Percentiles rank a stretch among this genome's conserved stretches.
phyloP scores from a whole-genome alignment of 2,329 filamentous ascomycete genomes.

The Grosmannia clavigera region DNA sequence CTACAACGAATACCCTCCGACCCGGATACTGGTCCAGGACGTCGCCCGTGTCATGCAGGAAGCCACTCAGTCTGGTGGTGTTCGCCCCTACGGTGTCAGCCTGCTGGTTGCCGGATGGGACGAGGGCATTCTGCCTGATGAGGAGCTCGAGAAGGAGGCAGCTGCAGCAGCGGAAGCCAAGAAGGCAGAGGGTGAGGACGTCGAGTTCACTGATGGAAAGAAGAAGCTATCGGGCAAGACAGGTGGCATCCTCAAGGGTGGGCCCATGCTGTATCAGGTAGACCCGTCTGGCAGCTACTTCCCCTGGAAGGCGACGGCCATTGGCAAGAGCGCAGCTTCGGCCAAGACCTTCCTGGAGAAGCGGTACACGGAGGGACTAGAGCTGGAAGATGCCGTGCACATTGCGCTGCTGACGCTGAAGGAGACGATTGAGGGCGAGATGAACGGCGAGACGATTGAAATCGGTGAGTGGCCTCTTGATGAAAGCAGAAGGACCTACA shows the following conservation, averaged over 20 bases:
- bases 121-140: constrained; percentile 84
- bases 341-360: constrained; percentile 99
- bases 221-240: constrained; percentile 77
- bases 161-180: constrained; percentile 38
- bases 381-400: constrained; percentile 96
- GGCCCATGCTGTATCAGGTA: constrained; percentile 95
- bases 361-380: constrained; percentile 91
- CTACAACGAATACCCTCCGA: constrained; percentile 99
- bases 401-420: constrained; percentile 95
- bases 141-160: constrained; percentile 44
- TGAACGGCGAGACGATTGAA: constrained; percentile 97
- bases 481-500: not conserved
- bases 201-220: constrained; percentile 29
- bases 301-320: constrained; percentile 98
- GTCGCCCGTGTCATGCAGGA: constrained; percentile 98
- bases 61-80: constrained; percentile 94
- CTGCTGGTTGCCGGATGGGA: constrained; percentile 96
- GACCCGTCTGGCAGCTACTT: constrained; percentile 99
- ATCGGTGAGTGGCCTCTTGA: constrained; percentile 53
- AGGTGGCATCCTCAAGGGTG: constrained; percentile 87
- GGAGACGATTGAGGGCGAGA: constrained; percentile 98
- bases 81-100: constrained; percentile 92
- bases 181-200: constrained; percentile 22
- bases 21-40: constrained; percentile 96
- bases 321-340: constrained; percentile 95